Base-by-base conservation (phyloP, 116 monocot genomes). In the Zostera marina region DNA sequence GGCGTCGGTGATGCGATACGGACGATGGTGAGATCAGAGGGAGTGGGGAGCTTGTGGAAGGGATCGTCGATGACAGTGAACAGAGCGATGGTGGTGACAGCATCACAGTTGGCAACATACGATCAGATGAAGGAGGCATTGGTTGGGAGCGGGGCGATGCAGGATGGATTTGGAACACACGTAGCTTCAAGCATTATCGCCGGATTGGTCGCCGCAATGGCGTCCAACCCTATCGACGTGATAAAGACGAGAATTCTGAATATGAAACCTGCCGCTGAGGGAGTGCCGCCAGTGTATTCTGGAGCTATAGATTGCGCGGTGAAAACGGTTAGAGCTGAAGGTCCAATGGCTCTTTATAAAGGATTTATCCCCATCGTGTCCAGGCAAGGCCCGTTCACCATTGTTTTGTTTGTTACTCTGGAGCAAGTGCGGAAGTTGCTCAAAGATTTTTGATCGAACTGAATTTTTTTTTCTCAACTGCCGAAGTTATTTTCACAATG, bases 341-440 rank as follows among this genome's bases (percentile, higher is more conserved):
- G 87, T 4, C 47, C 57, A 15, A 87, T 76, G 82, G 73, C 87
- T 16, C 74, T 87, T 8, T 87, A 81, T 70, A 81, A 81, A 63
- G 86, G 86, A 1, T 87, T 87, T 55, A 49, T 87, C 22, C 86
- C 86, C 25, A 87, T 81, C 13, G 79, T 87, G 6, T 73, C 65
- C 7, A 72, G 86, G 11, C 86, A 87, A 70, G 86, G 86, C 1
- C 86, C 86, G 8, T 85, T 81, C 63, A 87, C 86, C 15, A 68
- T 87, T 41, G 79, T 87, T 3, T 79, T 87, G 41, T 87, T 87
- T 71, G 81, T 87, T 56, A 87, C 86, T 3, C 82, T 87, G 17
- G 87, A 87, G 76, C 87, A 87, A 76, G 79, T 82, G 22, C 70
- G 82, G 14, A 64, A 60, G 12, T 53, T 87, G 54, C 69, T 82